Evolutionary conservation across 139 green algal genomes (phyloP), one percentile per base, ranked within the genome.

Genomic region (Zygnema circumcarinatum): DNA sequence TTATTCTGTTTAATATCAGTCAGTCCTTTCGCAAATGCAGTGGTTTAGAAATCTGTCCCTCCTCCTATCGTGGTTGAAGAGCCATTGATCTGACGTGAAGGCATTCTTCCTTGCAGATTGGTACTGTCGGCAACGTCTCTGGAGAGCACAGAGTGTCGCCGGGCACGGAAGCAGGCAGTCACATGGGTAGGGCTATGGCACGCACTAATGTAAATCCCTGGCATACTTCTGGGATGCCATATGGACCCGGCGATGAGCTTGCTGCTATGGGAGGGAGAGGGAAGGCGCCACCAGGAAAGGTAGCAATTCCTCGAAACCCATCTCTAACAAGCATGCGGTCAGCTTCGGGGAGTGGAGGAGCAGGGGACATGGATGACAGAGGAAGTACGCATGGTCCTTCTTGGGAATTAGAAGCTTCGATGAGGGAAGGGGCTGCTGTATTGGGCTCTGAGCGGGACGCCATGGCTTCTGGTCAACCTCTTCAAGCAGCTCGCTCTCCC

Each of bases 221-320:
- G 47, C 47, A 62, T 16, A 62, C 7, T 16, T n/a, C n/a, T n/a
- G 47, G 47, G 7, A 25, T 62, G 47, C 47, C 47, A 16, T 62
- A 62, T 62, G 7, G 7, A 7, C 7, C 47, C 47, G 16, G 16
- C 47, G 47, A 62, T 7, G 69, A 78, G 7, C 3, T 78, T 3
- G 69, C 7, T 22, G 16, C 69, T 16, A 78, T 78, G 69, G 69
- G 35, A 39, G 36, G 36, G 35, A 39, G 69, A 11, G 40, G 38
- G 22, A 82, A 83, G 68, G 20, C 68, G 67, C 81, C 68, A 86
- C 68, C 83, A 68, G 83, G 83, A n/a, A 86, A 87, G 75, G 16
- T 88, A 39, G 36, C 80, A 20, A 86, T 86, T 2, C 80, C 80
- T 0, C 31, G 80, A 1, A 81, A 86, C 32, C 80, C 80, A 33